phyloP scores from a whole-genome alignment of 2,329 filamentous ascomycete genomes.

The Aspergillus quadrilineatus region DNA sequence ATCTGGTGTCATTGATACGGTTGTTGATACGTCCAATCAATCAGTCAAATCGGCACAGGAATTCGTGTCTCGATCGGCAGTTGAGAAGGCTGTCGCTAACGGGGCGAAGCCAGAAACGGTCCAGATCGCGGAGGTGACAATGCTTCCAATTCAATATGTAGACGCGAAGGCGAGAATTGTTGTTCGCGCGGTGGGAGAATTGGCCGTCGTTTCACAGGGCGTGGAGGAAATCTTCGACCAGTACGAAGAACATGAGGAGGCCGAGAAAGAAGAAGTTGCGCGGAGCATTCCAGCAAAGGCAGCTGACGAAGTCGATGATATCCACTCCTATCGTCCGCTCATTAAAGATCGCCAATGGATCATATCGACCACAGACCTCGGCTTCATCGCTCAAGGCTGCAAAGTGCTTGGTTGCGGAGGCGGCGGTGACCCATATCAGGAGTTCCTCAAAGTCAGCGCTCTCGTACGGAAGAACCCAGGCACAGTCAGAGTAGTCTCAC shows the following conservation, averaged over 20 bases:
- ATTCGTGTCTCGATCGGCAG: neutral
- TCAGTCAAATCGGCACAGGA: conserved; percentile 22
- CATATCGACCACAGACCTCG: conserved; percentile 37
- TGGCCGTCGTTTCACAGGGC: conserved; percentile 11
- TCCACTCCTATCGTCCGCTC: conserved; percentile 21
- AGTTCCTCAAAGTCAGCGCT: conserved; percentile 7
- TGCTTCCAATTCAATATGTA: conserved; percentile 40
- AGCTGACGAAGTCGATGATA: conserved; percentile 17
- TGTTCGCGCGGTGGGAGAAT: conserved; percentile 34
- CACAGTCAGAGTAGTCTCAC: neutral
- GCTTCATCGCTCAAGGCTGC: conserved; percentile 40
- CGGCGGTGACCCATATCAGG: conserved; percentile 29
- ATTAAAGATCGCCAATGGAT: conserved; percentile 35
- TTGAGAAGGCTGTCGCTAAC: conserved; percentile 1
- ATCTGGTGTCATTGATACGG: conserved; percentile 39
- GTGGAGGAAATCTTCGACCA: conserved; percentile 24
- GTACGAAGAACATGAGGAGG: neutral
- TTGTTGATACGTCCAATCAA: conserved; percentile 9
- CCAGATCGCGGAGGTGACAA: conserved; percentile 38
- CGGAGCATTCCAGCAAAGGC: neutral
- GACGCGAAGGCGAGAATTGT: conserved; percentile 27
- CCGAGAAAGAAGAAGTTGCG: too few species aligned
- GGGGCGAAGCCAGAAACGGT: conserved; percentile 26
- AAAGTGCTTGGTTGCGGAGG: conserved; percentile 42
- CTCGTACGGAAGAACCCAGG: neutral